These are phyloP conservation scores for Trichosanthes truncata DNA, from an alignment of 306 rosid genomes.

Conservation along the genomic window DNA sequence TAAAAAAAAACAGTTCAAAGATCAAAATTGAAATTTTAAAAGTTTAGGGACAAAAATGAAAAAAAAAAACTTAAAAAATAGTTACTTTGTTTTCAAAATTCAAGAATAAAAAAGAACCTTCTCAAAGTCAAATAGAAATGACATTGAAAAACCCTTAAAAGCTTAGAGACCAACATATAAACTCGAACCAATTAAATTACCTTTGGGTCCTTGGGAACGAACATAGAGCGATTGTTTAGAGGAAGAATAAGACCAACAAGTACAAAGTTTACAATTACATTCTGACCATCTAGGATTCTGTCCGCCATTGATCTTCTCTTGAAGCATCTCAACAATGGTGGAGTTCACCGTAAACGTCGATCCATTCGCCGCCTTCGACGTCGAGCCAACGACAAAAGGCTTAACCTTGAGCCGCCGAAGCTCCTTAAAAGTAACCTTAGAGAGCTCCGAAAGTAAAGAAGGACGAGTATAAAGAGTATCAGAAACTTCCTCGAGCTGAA, in stretches of 20 bases:
- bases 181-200: slow-evolving; percentile 14
- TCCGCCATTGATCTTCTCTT: slow-evolving; percentile 41
- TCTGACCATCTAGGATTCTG: slow-evolving; percentile 72
- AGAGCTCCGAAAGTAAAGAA: slow-evolving; percentile 52
- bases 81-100: too few species aligned
- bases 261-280: slow-evolving; percentile 67
- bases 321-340: slow-evolving; percentile 71
- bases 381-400: background rate
- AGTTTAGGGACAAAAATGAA: background rate
- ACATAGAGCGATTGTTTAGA: slow-evolving; percentile 51
- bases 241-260: slow-evolving; percentile 43
- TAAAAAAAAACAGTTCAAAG: too few species aligned
- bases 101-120: too few species aligned
- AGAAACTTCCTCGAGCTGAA: slow-evolving; percentile 72
- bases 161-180: background rate
- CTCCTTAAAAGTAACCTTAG: slow-evolving; percentile 38
- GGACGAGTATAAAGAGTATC: slow-evolving; percentile 82
- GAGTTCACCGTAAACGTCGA: slow-evolving; percentile 42
- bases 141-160: too few species aligned
- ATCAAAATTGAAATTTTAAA: too few species aligned
- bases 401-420: slow-evolving; percentile 28
- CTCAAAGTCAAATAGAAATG: too few species aligned
- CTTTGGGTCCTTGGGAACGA: slow-evolving; percentile 38
- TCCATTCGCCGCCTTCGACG: slow-evolving; percentile 15
- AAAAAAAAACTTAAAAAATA: too few species aligned